Percentiles rank a stretch among this genome's conserved stretches.
Conservation (phyloP, 805 yeast genomes). For the Sugiyamaella qingdaonensis region DNA sequence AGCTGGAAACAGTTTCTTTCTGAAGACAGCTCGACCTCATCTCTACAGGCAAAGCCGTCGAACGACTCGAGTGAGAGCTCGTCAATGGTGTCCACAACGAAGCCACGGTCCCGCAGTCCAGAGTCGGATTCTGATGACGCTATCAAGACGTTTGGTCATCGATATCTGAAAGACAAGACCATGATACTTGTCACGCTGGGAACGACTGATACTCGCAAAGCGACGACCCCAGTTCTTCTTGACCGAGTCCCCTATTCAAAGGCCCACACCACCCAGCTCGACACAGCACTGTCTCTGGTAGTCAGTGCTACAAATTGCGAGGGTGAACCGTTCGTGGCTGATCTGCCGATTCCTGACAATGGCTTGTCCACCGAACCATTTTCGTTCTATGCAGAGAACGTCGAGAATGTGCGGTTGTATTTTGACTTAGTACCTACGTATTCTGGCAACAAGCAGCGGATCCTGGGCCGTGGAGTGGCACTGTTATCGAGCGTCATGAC, state of each 20-base stretch:
- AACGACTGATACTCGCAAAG: conserved; percentile 69
- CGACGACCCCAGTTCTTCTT: conserved; percentile 56
- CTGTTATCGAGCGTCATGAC: conserved; percentile 58
- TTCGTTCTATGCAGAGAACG: conserved; percentile 53
- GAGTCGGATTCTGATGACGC: conserved; percentile 39
- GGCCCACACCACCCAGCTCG: conserved; percentile 76
- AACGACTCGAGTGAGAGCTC: background rate
- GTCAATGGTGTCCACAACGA: background rate
- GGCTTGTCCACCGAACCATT: conserved; percentile 60
- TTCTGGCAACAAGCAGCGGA: conserved; percentile 36
- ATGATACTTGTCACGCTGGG: conserved; percentile 81
- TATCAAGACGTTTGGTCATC: conserved; percentile 81
- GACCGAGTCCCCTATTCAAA: conserved; percentile 72
- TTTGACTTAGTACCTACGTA: conserved; percentile 92
- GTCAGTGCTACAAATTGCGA: conserved; percentile 44
- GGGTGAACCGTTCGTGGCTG: conserved; percentile 59
- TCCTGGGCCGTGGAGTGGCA: conserved; percentile 83
- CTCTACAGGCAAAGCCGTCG: background rate
- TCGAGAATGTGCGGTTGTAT: conserved; percentile 46
- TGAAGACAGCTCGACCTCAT: background rate
- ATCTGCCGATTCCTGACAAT: conserved; percentile 79
- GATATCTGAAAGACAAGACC: conserved; percentile 56
- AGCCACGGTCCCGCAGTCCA: background rate
- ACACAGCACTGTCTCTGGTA: conserved; percentile 77
- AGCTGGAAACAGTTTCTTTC: conserved; percentile 2